Conservation (phyloP, 176 grass and related monocot species). For the Oryza longistaminata region DNA sequence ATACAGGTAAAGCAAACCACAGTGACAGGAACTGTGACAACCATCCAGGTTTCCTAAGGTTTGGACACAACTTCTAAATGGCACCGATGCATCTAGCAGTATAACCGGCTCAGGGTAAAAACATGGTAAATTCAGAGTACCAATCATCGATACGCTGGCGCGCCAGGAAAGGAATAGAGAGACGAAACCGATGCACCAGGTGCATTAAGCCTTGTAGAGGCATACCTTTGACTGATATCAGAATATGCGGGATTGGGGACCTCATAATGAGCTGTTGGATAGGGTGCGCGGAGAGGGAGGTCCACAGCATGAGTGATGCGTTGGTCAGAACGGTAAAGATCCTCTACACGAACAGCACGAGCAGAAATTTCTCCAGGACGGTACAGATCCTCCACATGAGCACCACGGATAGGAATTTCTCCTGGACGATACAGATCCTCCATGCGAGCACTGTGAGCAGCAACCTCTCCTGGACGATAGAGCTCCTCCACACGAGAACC, state of each 20-base stretch:
- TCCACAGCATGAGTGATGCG: slow-evolving; percentile 16
- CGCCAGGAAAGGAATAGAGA: slow-evolving; percentile 48
- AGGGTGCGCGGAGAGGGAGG: slow-evolving; percentile 6
- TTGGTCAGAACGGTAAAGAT: slow-evolving; percentile 31
- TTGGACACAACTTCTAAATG: neutral
- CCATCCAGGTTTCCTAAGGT: slow-evolving; percentile 29
- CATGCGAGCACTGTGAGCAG: slow-evolving; percentile 24
- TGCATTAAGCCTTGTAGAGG: slow-evolving; percentile 27
- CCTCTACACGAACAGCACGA: slow-evolving; percentile 25
- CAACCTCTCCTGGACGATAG: slow-evolving; percentile 16
- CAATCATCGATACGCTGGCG: slow-evolving; percentile 46
- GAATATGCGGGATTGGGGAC: slow-evolving; percentile 40
- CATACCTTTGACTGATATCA: slow-evolving; percentile 26
- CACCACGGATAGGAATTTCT: slow-evolving; percentile 20
- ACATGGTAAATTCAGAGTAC: neutral
- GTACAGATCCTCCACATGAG: slow-evolving; percentile 19
- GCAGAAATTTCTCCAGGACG: neutral
- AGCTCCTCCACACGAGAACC: slow-evolving; percentile 36
- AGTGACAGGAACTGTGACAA: neutral
- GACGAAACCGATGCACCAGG: slow-evolving; percentile 42
- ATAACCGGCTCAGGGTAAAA: neutral
- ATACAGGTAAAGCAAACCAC: neutral
- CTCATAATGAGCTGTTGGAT: slow-evolving; percentile 27
- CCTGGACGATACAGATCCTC: slow-evolving; percentile 34
- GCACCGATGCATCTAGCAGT: neutral